Base-by-base conservation (phyloP, 176 grass and related monocot species). In the Oryza meyeriana region DNA sequence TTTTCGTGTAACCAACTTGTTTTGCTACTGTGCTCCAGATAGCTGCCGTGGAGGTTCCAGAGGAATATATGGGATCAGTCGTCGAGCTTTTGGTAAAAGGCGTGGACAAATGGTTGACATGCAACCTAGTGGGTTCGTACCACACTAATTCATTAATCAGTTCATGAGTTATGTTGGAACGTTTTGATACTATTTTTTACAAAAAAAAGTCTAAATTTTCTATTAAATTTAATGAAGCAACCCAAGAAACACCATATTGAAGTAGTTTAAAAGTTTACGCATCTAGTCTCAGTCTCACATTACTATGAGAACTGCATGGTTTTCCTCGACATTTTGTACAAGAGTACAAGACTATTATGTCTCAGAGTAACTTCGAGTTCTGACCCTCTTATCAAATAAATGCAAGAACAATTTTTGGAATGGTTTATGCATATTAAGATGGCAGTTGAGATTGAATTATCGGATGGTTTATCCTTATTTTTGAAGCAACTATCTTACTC, bases 41-140 rank as follows among this genome's bases (percentile, higher is more conserved):
- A 79, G 95, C 95, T 84, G 94, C 88, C 67, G 93, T 98, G 65
- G 95, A 98, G 82, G 88, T 98, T 9, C 95, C 95, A 61, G 95
- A 98, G 72, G 92, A 88, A 64, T 87, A 93, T 63, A 88, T 94
- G 92, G 95, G 95, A 70, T 83, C 95, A 59, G 90, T 91, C 64
- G 95, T 98, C 38, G 95, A 98, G 84, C 88, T 98, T 88, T 79
- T 98, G 95, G 95, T 33, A 93, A 80, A 95, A 93, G 92, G 81
- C 95, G 95, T 75, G 95, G 95, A 41, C 83, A 87, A 78, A 98
- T 98, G 95, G 77, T 88, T 94, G 87, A 98, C 88, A 95, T 98
- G 95, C 88, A 93, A 91, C 86, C 86, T 80, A 66, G 20, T 67
- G 95, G 95, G 95, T 94, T 83, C 14, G 89, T 91, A 16, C 62